phyloP scores from a whole-genome alignment of 352 stramenopile genomes.

The Phytophthora sojae region DNA sequence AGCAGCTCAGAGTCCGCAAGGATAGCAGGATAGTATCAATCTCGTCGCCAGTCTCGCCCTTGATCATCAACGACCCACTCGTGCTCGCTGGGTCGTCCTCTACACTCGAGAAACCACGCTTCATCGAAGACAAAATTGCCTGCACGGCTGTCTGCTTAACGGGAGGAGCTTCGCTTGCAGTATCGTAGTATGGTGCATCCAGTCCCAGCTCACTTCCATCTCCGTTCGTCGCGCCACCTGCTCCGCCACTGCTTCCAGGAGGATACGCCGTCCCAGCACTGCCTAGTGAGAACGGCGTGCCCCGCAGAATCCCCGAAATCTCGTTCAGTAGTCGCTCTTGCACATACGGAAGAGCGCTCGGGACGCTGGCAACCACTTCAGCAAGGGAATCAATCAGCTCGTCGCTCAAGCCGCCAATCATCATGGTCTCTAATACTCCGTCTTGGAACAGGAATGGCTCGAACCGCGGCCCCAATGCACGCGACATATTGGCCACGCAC shows the following conservation, averaged over 20 bases:
- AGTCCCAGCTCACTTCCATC: slow-evolving; percentile 29
- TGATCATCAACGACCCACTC: slow-evolving; percentile 57
- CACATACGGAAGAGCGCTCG: slow-evolving; percentile 90
- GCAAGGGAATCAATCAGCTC: slow-evolving; percentile 94
- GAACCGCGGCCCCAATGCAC: slow-evolving; percentile 65
- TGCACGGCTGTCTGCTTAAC: slow-evolving; percentile 69
- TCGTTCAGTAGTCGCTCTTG: slow-evolving; percentile 96
- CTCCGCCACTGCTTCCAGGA: slow-evolving; percentile 15
- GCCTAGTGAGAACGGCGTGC: slow-evolving; percentile 70
- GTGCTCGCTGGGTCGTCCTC: slow-evolving; percentile 34
- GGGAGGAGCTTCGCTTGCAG: slow-evolving; percentile 33
- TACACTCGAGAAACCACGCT: slow-evolving; percentile 53
- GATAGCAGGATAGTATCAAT: slow-evolving; percentile 90
- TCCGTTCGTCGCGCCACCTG: slow-evolving; percentile 14
- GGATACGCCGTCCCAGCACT: slow-evolving; percentile 18
- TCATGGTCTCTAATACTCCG: slow-evolving; percentile 85
- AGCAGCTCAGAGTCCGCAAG: slow-evolving; percentile 94
- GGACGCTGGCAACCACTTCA: slow-evolving; percentile 91
- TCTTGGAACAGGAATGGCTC: slow-evolving; percentile 76
- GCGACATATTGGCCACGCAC: slow-evolving; percentile 81
- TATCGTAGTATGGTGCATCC: slow-evolving; percentile 40
- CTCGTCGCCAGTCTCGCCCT: slow-evolving; percentile 81
- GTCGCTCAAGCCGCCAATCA: slow-evolving; percentile 92
- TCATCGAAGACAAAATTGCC: slow-evolving; percentile 80
- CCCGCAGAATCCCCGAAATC: slow-evolving; percentile 95